phyloP scores from a whole-genome alignment of 2,329 filamentous ascomycete genomes.

The Exophiala viscosa region DNA sequence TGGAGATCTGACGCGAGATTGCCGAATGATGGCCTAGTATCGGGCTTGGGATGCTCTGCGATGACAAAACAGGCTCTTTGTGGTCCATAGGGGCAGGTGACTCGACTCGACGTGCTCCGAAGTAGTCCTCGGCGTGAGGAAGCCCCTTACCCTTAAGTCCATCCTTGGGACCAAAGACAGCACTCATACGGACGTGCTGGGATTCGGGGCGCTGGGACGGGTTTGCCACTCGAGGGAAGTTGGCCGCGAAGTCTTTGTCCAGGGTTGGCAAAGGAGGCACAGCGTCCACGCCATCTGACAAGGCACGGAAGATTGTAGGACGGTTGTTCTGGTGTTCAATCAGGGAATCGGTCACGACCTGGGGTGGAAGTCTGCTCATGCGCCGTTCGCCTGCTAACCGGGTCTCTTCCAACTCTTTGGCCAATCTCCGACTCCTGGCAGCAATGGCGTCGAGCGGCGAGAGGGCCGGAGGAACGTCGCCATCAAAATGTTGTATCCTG shows the following conservation, averaged over 20 bases:
- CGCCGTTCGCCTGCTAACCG: constrained; percentile 66
- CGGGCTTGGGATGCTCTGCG: constrained; percentile 1
- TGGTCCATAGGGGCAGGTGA: constrained; percentile 27
- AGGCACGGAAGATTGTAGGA: constrained; percentile 75
- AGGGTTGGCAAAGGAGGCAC: constrained; percentile 41
- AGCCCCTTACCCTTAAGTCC: not conserved
- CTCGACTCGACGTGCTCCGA: constrained; percentile 23
- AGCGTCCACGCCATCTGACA: constrained; percentile 55
- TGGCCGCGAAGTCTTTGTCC: constrained; percentile 35
- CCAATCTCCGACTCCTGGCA: constrained; percentile 81
- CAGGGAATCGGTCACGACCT: constrained; percentile 78
- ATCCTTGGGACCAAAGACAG: constrained; percentile 41
- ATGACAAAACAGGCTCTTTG: not conserved
- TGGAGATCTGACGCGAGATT: constrained; percentile 13
- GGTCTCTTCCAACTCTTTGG: constrained; percentile 78
- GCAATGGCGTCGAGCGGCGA: constrained; percentile 96
- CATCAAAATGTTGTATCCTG: constrained; percentile 66
- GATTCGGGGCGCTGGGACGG: constrained; percentile 61
- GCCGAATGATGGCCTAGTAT: not conserved
- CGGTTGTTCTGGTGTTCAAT: constrained; percentile 58
- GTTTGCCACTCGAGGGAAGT: constrained; percentile 40
- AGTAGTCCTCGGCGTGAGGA: constrained; percentile 25
- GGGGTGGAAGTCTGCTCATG: constrained; percentile 78
- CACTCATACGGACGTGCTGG: constrained; percentile 71
- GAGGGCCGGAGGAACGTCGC: constrained; percentile 79